These are phyloP conservation scores for Plantago elongata DNA, from an alignment of 257 asterid species.

Conservation along the genomic window DNA sequence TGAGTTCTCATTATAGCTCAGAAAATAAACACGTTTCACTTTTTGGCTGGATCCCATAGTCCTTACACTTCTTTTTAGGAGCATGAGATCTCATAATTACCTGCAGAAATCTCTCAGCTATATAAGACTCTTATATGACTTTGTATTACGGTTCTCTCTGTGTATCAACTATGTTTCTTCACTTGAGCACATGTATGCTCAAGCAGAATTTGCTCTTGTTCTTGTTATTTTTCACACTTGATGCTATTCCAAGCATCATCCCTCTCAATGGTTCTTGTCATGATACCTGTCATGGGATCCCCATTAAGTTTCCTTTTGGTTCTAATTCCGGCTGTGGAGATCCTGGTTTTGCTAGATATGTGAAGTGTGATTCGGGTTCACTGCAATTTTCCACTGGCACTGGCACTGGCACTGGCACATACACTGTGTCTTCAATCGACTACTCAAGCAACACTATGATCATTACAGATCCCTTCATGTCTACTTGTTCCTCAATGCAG, in stretches of 20 bases:
- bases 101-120: conserved; percentile 9
- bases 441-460: conserved; percentile 39
- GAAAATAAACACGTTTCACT: conserved; percentile 6
- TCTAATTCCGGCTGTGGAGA: conserved; percentile 60
- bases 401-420: conserved; percentile 38
- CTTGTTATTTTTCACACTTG: conserved; percentile 22
- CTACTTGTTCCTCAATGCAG: conserved; percentile 75
- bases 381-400: conserved; percentile 42
- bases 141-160: neutral
- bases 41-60: conserved; percentile 40
- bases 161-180: conserved; percentile 25
- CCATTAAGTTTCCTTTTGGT: conserved; percentile 59
- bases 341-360: conserved; percentile 46
- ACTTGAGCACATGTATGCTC: conserved; percentile 8
- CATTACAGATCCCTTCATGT: conserved; percentile 59
- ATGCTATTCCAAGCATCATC: conserved; percentile 42
- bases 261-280: conserved; percentile 41
- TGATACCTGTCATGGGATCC: conserved; percentile 22
- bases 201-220: conserved; percentile 13
- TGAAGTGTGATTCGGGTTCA: conserved; percentile 31
- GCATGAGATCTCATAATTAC: conserved; percentile 17
- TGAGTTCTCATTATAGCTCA: conserved; percentile 5
- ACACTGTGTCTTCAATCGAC: conserved; percentile 46
- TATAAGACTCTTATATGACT: neutral
- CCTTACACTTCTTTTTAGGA: conserved; percentile 42